Percentiles rank a stretch among this genome's conserved stretches.
phyloP scores from a whole-genome alignment of 2,329 filamentous ascomycete species.

The Hirsutella minnesotensis region DNA sequence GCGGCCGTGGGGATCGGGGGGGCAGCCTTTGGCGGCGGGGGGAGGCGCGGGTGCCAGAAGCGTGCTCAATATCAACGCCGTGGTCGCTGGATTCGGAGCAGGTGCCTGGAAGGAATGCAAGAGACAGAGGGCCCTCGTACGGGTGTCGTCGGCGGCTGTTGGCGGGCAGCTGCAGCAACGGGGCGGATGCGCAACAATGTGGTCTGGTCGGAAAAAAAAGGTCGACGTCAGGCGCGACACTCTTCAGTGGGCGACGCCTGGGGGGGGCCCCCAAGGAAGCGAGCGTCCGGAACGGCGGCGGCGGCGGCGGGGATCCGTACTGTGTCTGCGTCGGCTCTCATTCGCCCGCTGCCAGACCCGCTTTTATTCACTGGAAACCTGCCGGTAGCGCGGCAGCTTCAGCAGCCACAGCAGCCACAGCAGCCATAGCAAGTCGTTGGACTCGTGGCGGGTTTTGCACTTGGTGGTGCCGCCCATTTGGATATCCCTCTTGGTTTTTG shows the following conservation, averaged over 20 bases:
- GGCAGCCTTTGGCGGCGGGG: not conserved
- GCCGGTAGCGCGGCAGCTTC: too few relatives aligned
- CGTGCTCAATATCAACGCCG: not conserved
- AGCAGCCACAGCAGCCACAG: too few relatives aligned
- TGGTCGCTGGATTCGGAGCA: not conserved
- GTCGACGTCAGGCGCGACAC: not conserved
- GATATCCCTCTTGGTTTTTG: too few relatives aligned
- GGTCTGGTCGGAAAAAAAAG: not conserved
- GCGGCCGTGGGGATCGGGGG: not conserved
- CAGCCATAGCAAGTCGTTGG: too few relatives aligned
- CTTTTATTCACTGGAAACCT: too few relatives aligned
- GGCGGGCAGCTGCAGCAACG: not conserved
- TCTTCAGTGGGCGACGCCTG: not conserved
- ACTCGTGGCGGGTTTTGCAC: too few relatives aligned
- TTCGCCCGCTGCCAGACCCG: too few relatives aligned
- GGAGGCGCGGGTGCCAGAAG: not conserved
- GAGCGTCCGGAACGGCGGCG: not conserved
- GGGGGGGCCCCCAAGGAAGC: not conserved
- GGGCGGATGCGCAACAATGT: not conserved
- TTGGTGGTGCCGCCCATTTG: too few relatives aligned
- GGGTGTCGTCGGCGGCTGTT: not conserved
- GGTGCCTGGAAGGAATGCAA: not conserved
- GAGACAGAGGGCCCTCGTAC: not conserved
- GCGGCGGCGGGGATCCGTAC: not conserved
- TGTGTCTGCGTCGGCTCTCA: too few relatives aligned